Percentiles rank a stretch among this genome's conserved stretches.
Evolutionary conservation across 2,329 filamentous ascomycete genomes (phyloP).

Genomic region (Fusarium sp.): DNA sequence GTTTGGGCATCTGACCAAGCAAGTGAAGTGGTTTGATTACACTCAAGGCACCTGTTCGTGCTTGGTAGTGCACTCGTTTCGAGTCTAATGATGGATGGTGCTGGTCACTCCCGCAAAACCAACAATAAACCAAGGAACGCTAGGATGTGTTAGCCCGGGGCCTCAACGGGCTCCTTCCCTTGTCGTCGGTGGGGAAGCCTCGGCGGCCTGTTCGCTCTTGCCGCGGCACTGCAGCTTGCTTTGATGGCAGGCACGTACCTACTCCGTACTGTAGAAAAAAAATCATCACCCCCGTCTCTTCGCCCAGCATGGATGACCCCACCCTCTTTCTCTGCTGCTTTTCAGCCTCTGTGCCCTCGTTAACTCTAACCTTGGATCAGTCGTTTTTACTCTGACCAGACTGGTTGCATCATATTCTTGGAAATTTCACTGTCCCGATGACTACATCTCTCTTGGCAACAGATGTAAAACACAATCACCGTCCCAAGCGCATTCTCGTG

Average conservation of each 20-base stretch:
- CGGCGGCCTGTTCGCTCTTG: slow-evolving; percentile 34
- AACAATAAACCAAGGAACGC: slow-evolving; percentile 20
- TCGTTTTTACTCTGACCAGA: background rate
- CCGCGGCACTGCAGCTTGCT: slow-evolving; percentile 30
- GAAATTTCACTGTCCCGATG: background rate
- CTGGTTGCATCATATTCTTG: background rate
- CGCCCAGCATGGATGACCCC: background rate
- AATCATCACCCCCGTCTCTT: background rate
- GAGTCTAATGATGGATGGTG: slow-evolving; percentile 25
- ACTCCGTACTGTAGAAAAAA: background rate
- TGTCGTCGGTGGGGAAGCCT: slow-evolving; percentile 19
- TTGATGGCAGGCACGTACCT: slow-evolving; percentile 5
- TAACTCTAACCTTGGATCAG: slow-evolving; percentile 2
- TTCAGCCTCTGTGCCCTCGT: slow-evolving; percentile 8
- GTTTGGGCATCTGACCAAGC: background rate
- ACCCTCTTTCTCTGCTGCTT: slow-evolving; percentile 9
- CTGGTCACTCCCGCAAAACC: slow-evolving; percentile 2
- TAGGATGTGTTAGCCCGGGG: slow-evolving; percentile 16
- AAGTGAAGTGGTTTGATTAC: slow-evolving; percentile 7
- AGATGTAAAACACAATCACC: background rate
- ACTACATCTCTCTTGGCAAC: too few species aligned
- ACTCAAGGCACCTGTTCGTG: background rate
- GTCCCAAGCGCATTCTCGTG: background rate
- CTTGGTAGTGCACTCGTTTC: slow-evolving; percentile 11
- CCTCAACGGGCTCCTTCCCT: slow-evolving; percentile 21